Conservation (phyloP, 1,284 basidiomycete species). For the Polyporus tsugae region DNA sequence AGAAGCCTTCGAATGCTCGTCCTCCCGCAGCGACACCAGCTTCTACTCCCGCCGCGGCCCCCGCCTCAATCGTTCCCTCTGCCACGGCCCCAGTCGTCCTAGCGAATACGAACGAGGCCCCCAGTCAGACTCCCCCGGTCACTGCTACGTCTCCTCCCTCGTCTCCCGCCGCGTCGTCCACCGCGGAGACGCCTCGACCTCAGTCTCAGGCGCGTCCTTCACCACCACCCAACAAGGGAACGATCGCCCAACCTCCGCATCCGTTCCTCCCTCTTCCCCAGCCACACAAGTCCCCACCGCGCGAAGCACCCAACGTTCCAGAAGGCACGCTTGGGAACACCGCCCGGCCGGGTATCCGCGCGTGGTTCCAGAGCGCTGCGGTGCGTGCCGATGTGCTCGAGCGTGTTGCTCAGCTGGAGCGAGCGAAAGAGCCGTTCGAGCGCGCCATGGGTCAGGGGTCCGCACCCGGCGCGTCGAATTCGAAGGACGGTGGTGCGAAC, state of each 20-base stretch:
- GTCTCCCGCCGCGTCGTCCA: neutral
- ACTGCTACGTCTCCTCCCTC: neutral
- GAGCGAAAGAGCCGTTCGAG: slow-evolving; percentile 13
- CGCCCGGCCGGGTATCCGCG: slow-evolving; percentile 25
- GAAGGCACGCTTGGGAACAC: slow-evolving; percentile 31
- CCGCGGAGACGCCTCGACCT: neutral
- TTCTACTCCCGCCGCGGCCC: neutral
- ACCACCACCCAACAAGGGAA: slow-evolving; percentile 9
- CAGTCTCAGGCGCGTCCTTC: slow-evolving; percentile 5
- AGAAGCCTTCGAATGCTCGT: neutral
- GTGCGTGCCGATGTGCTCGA: slow-evolving; percentile 22
- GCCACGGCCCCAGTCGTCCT: neutral
- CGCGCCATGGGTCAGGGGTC: slow-evolving; percentile 3
- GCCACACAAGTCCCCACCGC: slow-evolving; percentile 14
- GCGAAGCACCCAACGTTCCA: slow-evolving; percentile 26
- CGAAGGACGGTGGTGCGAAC: neutral
- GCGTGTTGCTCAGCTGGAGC: slow-evolving; percentile 9
- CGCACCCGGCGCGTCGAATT: neutral
- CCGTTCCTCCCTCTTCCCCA: slow-evolving; percentile 19
- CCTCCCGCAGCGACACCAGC: slow-evolving; percentile 1
- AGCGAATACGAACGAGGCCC: neutral
- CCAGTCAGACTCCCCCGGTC: neutral
- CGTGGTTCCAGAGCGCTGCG: slow-evolving; percentile 32
- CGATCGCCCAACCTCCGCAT: slow-evolving; percentile 2
- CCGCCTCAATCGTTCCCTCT: neutral